phyloP scores from a whole-genome alignment of 352 stramenopile genomes.

The Phytophthora citricola region DNA sequence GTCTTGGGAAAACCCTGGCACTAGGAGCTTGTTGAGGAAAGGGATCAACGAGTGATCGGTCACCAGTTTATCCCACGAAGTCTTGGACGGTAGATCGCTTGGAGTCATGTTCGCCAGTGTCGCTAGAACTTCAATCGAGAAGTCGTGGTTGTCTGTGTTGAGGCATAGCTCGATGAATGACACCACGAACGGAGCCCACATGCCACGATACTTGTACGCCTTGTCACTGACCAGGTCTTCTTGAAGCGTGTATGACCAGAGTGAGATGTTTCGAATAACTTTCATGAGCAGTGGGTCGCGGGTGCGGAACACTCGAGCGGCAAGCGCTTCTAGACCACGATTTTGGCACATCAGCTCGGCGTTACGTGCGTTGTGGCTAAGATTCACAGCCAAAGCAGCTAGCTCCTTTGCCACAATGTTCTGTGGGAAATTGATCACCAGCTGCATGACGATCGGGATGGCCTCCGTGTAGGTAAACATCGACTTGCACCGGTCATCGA shows the following conservation, averaged over 20 bases:
- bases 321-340: constrained; percentile 88
- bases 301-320: constrained; percentile 89
- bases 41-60: constrained; percentile 85
- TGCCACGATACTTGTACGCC: constrained; percentile 91
- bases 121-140: constrained; percentile 94
- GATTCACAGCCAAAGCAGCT: constrained; percentile 94
- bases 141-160: constrained; percentile 91
- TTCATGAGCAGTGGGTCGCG: constrained; percentile 95
- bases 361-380: constrained; percentile 92
- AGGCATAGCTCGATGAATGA: constrained; percentile 89
- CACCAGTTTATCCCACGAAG: constrained; percentile 91
- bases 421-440: constrained; percentile 95
- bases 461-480: constrained; percentile 96
- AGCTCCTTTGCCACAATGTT: constrained; percentile 94
- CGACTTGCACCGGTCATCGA: constrained; percentile 94
- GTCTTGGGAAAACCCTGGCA: constrained; percentile 92
- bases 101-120: constrained; percentile 94
- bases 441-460: constrained; percentile 94
- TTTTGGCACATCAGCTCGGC: constrained; percentile 92
- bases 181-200: constrained; percentile 93
- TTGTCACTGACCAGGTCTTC: constrained; percentile 86
- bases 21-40: constrained; percentile 93
- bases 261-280: constrained; percentile 91
- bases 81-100: constrained; percentile 88
- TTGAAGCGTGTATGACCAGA: constrained; percentile 93